Conservation (phyloP, 164 flowering plant genomes). For the Sedum album region DNA sequence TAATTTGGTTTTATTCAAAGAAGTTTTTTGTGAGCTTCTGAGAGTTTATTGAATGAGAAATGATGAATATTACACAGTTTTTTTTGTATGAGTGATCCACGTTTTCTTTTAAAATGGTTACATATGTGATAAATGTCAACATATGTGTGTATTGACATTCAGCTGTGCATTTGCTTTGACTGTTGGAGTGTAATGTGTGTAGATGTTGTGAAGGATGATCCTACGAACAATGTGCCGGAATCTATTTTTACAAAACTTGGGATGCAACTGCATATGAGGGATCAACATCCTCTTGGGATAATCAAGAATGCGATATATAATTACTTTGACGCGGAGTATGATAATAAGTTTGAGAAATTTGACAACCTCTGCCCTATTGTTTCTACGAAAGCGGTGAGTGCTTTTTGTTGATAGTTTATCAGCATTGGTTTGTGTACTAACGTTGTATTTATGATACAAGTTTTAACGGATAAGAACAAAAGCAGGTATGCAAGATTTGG, state of each 20-base stretch:
- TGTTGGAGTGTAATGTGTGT: not conserved
- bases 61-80: too few relatives aligned
- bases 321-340: conserved; percentile 65
- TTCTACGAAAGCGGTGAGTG: conserved; percentile 56
- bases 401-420: not conserved
- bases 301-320: conserved; percentile 80
- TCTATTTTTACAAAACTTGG: conserved; percentile 82
- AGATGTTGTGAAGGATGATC: not conserved
- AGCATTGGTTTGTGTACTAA: too few relatives aligned
- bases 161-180: not conserved
- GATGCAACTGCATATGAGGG: conserved; percentile 82
- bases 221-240: conserved; percentile 18
- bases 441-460: too few relatives aligned
- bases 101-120: too few relatives aligned
- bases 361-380: conserved; percentile 88
- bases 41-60: too few relatives aligned
- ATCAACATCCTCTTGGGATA: conserved; percentile 84
- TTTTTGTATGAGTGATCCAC: too few relatives aligned
- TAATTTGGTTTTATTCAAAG: too few relatives aligned
- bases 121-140: too few relatives aligned
- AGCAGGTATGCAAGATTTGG: not conserved
- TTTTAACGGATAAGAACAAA: not conserved
- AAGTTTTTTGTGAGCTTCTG: too few relatives aligned
- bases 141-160: too few relatives aligned
- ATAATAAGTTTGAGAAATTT: conserved; percentile 56